Conservation (phyloP, 345 rosid species). For the Aquilaria yunnanensis region DNA sequence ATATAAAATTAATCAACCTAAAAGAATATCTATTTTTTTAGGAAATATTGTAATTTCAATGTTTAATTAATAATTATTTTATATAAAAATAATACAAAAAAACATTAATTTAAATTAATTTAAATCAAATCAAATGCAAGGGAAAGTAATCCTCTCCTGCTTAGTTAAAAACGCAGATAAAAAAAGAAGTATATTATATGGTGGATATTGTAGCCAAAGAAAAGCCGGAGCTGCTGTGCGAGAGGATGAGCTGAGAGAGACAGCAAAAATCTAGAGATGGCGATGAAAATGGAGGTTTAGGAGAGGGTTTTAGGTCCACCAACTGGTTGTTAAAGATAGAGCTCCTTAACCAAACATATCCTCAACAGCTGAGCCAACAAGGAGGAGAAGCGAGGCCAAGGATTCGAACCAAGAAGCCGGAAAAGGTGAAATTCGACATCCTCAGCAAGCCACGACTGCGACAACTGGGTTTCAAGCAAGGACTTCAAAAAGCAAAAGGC, state of each 20-base stretch:
- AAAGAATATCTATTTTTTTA: no score
- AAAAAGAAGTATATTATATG: conserved; percentile 33
- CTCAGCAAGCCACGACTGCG: no score
- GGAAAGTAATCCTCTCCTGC: no score
- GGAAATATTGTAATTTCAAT: no score
- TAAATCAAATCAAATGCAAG: no score
- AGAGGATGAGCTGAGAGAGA: conserved; percentile 31
- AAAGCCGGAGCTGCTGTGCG: conserved; percentile 41
- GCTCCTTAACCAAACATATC: conserved; percentile 59
- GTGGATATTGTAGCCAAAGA: conserved; percentile 49
- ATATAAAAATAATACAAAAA: neutral
- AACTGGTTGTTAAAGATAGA: conserved; percentile 86
- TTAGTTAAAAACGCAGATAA: conserved; percentile 12
- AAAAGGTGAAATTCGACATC: conserved; percentile 25
- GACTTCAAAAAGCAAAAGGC: conserved; percentile 11
- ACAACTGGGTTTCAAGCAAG: conserved; percentile 30
- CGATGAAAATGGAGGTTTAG: conserved; percentile 33
- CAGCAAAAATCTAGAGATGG: conserved; percentile 8
- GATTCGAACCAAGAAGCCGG: conserved; percentile 13
- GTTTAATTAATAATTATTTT: neutral
- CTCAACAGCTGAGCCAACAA: conserved; percentile 19
- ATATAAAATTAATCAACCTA: conserved; percentile 4
- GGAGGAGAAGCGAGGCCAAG: conserved; percentile 6
- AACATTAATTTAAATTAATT: no score
- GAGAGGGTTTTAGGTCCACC: conserved; percentile 86